Evolutionary conservation across 2,329 filamentous ascomycete species (phyloP).

Genomic region (Fusarium sp.): DNA sequence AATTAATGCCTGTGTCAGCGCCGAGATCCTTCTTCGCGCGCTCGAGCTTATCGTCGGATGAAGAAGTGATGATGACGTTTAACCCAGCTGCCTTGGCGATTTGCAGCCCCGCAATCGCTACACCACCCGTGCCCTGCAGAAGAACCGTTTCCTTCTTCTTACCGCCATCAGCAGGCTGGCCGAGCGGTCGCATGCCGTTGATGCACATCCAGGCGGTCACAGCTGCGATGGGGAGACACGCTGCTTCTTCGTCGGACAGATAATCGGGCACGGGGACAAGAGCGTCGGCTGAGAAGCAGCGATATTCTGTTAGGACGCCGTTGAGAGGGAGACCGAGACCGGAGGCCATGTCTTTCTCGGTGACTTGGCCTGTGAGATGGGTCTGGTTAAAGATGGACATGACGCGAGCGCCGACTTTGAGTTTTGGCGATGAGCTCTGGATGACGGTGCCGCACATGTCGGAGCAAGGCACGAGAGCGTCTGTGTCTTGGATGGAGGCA

Average conservation of each 20-base stretch:
- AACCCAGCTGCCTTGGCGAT: slow-evolving; percentile 64
- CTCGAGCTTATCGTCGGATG: slow-evolving; percentile 62
- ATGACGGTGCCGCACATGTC: slow-evolving; percentile 75
- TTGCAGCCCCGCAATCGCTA: slow-evolving; percentile 62
- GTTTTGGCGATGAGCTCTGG: slow-evolving; percentile 51
- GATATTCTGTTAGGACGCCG: slow-evolving; percentile 68
- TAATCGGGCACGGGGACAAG: slow-evolving; percentile 67
- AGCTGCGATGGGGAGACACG: slow-evolving; percentile 68
- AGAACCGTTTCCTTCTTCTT: slow-evolving; percentile 52
- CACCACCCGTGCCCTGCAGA: slow-evolving; percentile 66
- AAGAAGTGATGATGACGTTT: slow-evolving; percentile 64
- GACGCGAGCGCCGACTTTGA: slow-evolving; percentile 71
- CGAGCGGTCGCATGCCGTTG: slow-evolving; percentile 67
- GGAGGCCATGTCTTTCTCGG: slow-evolving; percentile 62
- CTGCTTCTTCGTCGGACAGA: slow-evolving; percentile 67
- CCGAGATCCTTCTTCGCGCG: slow-evolving; percentile 58
- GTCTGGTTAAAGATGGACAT: slow-evolving; percentile 71
- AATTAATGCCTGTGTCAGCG: slow-evolving; percentile 65
- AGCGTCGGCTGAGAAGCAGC: slow-evolving; percentile 66
- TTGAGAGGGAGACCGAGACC: slow-evolving; percentile 70
- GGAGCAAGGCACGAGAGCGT: slow-evolving; percentile 70
- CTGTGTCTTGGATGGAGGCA: slow-evolving; percentile 55
- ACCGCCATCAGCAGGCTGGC: slow-evolving; percentile 51
- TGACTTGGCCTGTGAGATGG: slow-evolving; percentile 68
- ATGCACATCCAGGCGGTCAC: slow-evolving; percentile 74